Conservation (phyloP, 2,329 filamentous ascomycete species). For the Penicillium fuscoglaucum region DNA sequence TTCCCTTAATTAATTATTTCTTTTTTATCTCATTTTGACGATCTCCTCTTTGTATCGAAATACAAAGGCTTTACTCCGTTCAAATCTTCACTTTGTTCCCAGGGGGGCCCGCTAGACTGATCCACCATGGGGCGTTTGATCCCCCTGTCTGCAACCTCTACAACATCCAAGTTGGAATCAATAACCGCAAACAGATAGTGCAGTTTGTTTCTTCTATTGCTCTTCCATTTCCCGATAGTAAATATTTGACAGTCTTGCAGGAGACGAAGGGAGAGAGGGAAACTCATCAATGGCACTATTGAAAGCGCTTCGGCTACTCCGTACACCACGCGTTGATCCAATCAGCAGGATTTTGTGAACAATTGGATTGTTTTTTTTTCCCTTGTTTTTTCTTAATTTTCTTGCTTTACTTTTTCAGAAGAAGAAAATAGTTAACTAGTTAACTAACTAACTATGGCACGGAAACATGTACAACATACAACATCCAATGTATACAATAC, state of each 20-base stretch:
- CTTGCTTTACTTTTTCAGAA: not conserved
- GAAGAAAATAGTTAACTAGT: not conserved
- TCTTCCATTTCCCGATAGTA: not conserved
- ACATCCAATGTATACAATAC: not conserved
- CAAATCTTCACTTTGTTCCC: constrained; percentile 3
- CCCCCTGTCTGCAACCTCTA: constrained; percentile 3
- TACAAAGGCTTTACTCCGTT: constrained; percentile 1
- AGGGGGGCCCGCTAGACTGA: not conserved
- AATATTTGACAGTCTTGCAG: not conserved
- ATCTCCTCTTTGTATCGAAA: not conserved
- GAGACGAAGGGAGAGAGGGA: not conserved
- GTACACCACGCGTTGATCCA: constrained; percentile 5
- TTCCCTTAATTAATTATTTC: not conserved
- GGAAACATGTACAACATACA: not conserved
- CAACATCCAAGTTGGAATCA: not conserved
- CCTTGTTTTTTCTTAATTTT: not conserved
- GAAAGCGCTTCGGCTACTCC: constrained; percentile 7
- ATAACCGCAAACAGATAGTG: not conserved
- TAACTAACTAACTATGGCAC: not conserved
- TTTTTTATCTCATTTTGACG: not conserved
- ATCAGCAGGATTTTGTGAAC: constrained; percentile 14
- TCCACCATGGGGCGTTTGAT: not conserved
- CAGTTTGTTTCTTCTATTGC: not conserved
- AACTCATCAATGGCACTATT: constrained; percentile 15
- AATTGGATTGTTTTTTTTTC: constrained; percentile 7